Conservation (phyloP, 176 grass and related monocot species). For the Otatea glauca region DNA sequence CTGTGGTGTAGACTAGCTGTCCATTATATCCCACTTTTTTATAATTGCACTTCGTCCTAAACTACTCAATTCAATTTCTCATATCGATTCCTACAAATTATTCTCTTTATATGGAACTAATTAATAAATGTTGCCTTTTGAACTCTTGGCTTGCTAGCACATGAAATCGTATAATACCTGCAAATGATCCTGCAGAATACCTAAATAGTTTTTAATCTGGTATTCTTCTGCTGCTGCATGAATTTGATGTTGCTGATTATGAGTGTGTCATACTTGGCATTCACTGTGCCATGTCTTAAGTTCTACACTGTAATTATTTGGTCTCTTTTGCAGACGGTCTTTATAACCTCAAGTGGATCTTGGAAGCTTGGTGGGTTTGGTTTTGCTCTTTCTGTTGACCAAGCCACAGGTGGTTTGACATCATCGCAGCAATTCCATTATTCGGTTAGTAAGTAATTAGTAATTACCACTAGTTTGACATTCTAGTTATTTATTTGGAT, state of each 20-base stretch:
- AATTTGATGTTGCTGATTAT: slow-evolving; percentile 27
- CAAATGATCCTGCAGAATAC: slow-evolving; percentile 19
- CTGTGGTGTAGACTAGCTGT: slow-evolving; percentile 19
- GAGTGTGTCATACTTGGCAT: not conserved
- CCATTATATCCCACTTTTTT: not conserved
- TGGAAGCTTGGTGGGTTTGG: slow-evolving; percentile 99
- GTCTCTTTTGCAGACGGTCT: slow-evolving; percentile 70
- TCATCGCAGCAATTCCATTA: slow-evolving; percentile 90
- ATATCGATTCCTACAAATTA: not conserved
- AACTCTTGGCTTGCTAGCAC: slow-evolving; percentile 5
- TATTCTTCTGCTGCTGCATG: slow-evolving; percentile 14
- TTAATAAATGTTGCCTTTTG: not conserved
- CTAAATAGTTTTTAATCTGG: not conserved
- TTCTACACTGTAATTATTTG: slow-evolving; percentile 5
- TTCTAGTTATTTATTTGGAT: slow-evolving; percentile 30
- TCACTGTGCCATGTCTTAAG: not conserved
- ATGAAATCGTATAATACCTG: slow-evolving; percentile 17
- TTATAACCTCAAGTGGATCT: slow-evolving; percentile 95
- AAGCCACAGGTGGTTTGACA: slow-evolving; percentile 76
- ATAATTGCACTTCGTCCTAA: slow-evolving; percentile 2
- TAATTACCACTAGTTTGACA: slow-evolving; percentile 12
- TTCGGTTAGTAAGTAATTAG: slow-evolving; percentile 74
- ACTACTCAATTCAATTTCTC: not conserved
- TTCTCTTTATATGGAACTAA: slow-evolving; percentile 19
- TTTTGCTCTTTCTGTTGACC: slow-evolving; percentile 85